Percentiles rank a stretch among this genome's conserved stretches.
These are phyloP conservation scores for Amylocarpus encephaloides DNA, from an alignment of 2,329 filamentous ascomycete genomes.

Conservation along the genomic window DNA sequence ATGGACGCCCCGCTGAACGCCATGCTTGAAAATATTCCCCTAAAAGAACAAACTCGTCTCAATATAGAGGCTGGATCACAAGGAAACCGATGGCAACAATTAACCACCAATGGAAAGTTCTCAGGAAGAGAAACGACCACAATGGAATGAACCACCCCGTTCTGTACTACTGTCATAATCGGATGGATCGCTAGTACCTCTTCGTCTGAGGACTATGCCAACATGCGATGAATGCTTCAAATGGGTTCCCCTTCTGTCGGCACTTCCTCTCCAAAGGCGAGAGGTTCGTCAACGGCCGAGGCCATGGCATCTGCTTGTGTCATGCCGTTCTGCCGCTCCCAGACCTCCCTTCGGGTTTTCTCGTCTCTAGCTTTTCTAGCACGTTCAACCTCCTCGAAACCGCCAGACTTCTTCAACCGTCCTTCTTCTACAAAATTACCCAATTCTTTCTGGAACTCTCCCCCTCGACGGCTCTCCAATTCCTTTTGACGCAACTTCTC, in stretches of 20 bases:
- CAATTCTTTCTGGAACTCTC: slow-evolving; percentile 76
- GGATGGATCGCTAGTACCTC: not conserved
- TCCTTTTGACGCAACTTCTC: slow-evolving; percentile 89
- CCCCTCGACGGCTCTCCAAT: slow-evolving; percentile 65
- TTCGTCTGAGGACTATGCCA: not conserved
- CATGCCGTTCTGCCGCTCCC: slow-evolving; percentile 57
- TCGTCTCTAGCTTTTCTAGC: slow-evolving; percentile 82
- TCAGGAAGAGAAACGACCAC: no score
- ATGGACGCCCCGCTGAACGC: no score
- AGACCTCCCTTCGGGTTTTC: slow-evolving; percentile 71
- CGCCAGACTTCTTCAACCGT: slow-evolving; percentile 91
- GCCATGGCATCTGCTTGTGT: slow-evolving; percentile 25
- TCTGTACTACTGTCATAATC: no score
- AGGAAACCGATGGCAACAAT: no score
- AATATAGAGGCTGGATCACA: no score
- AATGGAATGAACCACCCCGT: not conserved
- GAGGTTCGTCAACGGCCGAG: slow-evolving; percentile 4
- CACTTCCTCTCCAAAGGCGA: not conserved
- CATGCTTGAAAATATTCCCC: no score
- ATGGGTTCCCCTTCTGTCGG: not conserved
- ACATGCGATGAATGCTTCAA: not conserved
- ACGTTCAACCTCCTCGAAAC: slow-evolving; percentile 88
- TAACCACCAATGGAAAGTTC: no score
- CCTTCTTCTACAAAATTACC: slow-evolving; percentile 80
- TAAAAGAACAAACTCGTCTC: no score